Base-by-base conservation (phyloP, 2,329 filamentous ascomycete species). In the Penicillium sp. region DNA sequence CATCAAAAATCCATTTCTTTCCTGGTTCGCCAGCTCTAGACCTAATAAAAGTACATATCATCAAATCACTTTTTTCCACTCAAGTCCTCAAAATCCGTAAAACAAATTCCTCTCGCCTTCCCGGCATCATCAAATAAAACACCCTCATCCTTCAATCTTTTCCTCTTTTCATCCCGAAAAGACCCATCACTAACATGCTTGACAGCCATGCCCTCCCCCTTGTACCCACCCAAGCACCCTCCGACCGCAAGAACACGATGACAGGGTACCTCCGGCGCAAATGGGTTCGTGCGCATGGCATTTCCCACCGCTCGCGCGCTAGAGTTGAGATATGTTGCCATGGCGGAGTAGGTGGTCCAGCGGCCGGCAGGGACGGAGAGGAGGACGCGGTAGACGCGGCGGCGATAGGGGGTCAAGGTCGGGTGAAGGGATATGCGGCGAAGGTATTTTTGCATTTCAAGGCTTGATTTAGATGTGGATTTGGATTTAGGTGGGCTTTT, bases 231-330 rank as follows among this genome's bases (percentile, higher is more conserved):
- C 21, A 84, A 69, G 7, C 70, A 80, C 13, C 90, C 87, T 51
- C 87, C 87, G 42, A 86, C 87, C 6, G 90, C 89, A 47, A 96
- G 84, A 22, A 93, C 88, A 10, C 91, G 83, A 74, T 96, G 91
- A 65, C 91, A 96, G 1, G 91, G 91, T 4, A 93, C 88, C 33
- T 85, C 82, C 0, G 91, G 91, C 14, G 91, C 91, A 67, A 93
- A 96, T 0, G 91, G 91, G 70, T 96, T 96, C 35, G 76, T 79
- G 19, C 89, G 83, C 68, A 96, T 79, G 1, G 90, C 90, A 57
- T 90, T 91, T 16, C 90, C 90, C 5, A 95, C 85, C 0, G 90
- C 90, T 43, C 90, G 82, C 1, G 90, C 88, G 3, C 88, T 90
- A 22, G 89, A 91, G 11, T 79, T 73, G 16, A 93, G 81, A 56